Percentiles rank a stretch among this genome's conserved stretches.
phyloP scores from a whole-genome alignment of 2,329 filamentous ascomycete genomes.

The Aureobasidium pullulans region DNA sequence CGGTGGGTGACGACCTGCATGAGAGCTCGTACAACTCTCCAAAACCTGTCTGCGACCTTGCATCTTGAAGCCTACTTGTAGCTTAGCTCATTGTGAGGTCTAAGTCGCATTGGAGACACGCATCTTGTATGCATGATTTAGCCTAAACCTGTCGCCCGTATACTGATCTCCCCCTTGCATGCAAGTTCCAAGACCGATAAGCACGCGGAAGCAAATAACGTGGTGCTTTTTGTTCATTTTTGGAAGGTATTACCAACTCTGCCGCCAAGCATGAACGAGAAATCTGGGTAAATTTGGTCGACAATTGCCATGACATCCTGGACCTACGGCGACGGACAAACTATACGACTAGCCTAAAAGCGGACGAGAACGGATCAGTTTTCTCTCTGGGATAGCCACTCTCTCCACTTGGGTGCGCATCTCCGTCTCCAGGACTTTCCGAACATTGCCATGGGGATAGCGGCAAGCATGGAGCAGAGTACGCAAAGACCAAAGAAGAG shows the following conservation, averaged over 20 bases:
- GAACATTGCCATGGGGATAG: slow-evolving; percentile 26
- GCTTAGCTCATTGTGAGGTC: neutral
- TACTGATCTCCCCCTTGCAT: neutral
- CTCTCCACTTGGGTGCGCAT: slow-evolving; percentile 17
- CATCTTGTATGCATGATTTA: neutral
- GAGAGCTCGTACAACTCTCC: neutral
- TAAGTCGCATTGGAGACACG: neutral
- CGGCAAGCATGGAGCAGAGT: slow-evolving; percentile 21
- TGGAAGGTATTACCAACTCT: neutral
- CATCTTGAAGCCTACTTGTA: neutral
- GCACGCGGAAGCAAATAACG: neutral
- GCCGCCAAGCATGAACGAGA: neutral
- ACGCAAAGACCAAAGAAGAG: slow-evolving; percentile 31
- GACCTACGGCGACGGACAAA: neutral
- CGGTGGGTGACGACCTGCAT: slow-evolving; percentile 1
- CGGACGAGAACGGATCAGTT: slow-evolving; percentile 2
- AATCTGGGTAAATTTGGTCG: neutral
- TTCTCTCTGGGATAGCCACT: slow-evolving; percentile 14
- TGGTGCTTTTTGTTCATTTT: neutral
- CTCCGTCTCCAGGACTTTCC: slow-evolving; percentile 28
- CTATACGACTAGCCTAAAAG: neutral
- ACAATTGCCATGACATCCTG: neutral
- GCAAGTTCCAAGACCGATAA: neutral
- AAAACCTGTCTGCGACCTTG: neutral
- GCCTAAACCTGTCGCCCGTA: neutral